Percentiles rank a stretch among this genome's conserved stretches.
These are phyloP conservation scores for Cetradonia linearis DNA, from an alignment of 495 filamentous ascomycete genomes.

Conservation along the genomic window DNA sequence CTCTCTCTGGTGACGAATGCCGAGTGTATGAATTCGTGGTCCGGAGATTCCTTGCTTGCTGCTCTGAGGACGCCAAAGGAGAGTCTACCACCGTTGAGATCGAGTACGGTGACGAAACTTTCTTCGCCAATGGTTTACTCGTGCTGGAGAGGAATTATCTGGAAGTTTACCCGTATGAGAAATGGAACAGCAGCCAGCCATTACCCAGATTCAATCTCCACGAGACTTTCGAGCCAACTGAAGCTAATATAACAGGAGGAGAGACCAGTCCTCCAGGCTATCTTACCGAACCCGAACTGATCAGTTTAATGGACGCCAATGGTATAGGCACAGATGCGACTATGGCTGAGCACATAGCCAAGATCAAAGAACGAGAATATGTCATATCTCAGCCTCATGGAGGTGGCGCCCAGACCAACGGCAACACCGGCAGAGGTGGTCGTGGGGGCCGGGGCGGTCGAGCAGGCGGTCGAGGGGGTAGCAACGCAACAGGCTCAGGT, in stretches of 20 bases:
- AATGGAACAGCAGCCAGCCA: constrained; percentile 79
- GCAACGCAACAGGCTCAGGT: constrained; percentile 34
- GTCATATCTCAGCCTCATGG: constrained; percentile 53
- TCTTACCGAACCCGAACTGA: constrained; percentile 92
- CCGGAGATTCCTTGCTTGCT: constrained; percentile 92
- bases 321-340: constrained; percentile 97
- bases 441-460: constrained; percentile 38
- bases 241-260: constrained; percentile 80
- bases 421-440: constrained; percentile 26
- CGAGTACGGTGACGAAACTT: constrained; percentile 71
- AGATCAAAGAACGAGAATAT: constrained; percentile 83
- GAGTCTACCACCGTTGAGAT: constrained; percentile 76
- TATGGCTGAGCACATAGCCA: constrained; percentile 96
- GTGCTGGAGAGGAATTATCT: constrained; percentile 87
- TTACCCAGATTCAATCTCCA: constrained; percentile 67
- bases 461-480: constrained; percentile 32
- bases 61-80: constrained; percentile 86
- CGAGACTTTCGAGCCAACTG: constrained; percentile 77
- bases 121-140: constrained; percentile 70
- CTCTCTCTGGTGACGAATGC: constrained; percentile 53
- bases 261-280: constrained; percentile 76
- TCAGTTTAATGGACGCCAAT: constrained; percentile 96
- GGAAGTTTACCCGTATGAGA: constrained; percentile 92
- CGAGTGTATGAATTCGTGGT: constrained; percentile 87
- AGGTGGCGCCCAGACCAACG: constrained; percentile 26